Percentiles rank a stretch among this genome's conserved stretches.
Evolutionary conservation across 352 stramenopile genomes (phyloP).

Genomic region (Phytophthora quininea): DNA sequence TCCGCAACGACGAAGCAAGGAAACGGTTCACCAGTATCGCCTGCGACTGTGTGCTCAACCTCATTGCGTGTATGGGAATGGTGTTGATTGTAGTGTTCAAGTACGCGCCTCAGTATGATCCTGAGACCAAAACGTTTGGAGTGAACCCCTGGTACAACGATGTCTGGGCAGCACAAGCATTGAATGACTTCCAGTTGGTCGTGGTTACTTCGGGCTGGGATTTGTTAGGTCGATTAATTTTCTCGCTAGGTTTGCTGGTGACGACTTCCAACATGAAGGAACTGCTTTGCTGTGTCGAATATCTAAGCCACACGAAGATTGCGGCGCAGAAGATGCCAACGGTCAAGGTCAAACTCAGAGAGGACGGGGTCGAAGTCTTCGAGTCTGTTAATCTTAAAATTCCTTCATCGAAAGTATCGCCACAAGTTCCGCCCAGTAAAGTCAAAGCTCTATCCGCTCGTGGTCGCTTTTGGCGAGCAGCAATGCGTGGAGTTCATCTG

Average conservation of each 20-base stretch:
- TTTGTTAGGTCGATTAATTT: conserved; percentile 16
- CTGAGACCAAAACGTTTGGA: conserved; percentile 9
- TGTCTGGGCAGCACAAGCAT: conserved; percentile 7
- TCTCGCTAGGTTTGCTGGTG: conserved; percentile 21
- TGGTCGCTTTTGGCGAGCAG: not conserved
- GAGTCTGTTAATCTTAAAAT: not conserved
- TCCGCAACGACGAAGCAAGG: not conserved
- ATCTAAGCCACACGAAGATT: no score
- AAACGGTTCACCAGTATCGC: conserved; percentile 16
- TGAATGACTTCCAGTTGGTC: conserved; percentile 24
- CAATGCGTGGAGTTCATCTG: not conserved
- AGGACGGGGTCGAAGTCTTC: conserved; percentile 9
- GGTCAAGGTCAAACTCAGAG: not conserved
- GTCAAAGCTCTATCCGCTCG: not conserved
- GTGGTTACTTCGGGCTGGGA: conserved; percentile 28
- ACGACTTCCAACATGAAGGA: conserved; percentile 19
- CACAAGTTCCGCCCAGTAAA: not conserved
- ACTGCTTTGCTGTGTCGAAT: not conserved
- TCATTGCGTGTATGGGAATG: conserved; percentile 20
- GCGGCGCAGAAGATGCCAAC: not conserved
- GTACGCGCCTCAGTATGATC: conserved; percentile 14
- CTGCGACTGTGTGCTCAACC: conserved; percentile 13
- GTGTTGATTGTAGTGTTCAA: conserved; percentile 17
- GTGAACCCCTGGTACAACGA: conserved; percentile 19
- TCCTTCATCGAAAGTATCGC: not conserved